A percentile compares a stretch with the other conserved stretches of the same genome.
Conservation (phyloP, 768 basidiomycete species). For the Xanthoconium stramineum region DNA sequence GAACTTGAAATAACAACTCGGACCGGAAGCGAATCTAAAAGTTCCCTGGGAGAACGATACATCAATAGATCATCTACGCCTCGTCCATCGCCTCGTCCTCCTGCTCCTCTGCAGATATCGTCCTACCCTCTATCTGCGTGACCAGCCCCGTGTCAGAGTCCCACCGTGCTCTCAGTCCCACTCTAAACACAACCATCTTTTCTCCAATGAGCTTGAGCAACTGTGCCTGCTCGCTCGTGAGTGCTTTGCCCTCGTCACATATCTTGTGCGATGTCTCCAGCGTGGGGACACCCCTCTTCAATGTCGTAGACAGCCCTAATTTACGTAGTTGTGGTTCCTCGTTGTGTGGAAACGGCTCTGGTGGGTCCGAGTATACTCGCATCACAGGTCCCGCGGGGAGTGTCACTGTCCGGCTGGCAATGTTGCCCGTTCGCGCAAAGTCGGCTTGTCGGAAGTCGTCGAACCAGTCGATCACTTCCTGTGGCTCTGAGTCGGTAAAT, state of each 20-base stretch:
- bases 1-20: not conserved
- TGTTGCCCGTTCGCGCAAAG: constrained; percentile 87
- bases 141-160: constrained; percentile 65
- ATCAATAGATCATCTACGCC: constrained; percentile 29
- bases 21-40: not conserved
- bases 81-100: constrained; percentile 52
- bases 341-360: constrained; percentile 92
- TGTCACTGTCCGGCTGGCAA: constrained; percentile 67
- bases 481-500: constrained; percentile 87
- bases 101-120: constrained; percentile 34
- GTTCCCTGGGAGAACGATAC: not conserved
- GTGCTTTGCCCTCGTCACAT: constrained; percentile 75
- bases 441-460: constrained; percentile 84
- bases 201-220: constrained; percentile 88
- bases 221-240: constrained; percentile 88
- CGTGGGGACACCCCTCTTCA: constrained; percentile 87
- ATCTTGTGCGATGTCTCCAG: constrained; percentile 76
- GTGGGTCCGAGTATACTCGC: constrained; percentile 72
- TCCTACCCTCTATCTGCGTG: constrained; percentile 49
- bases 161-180: constrained; percentile 72
- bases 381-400: constrained; percentile 85
- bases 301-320: constrained; percentile 79
- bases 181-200: constrained; percentile 81
- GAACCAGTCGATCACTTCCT: constrained; percentile 95
- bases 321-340: constrained; percentile 96